phyloP scores from a whole-genome alignment of 108 stramenopile genomes.

The Fragilaria crotonensis region DNA sequence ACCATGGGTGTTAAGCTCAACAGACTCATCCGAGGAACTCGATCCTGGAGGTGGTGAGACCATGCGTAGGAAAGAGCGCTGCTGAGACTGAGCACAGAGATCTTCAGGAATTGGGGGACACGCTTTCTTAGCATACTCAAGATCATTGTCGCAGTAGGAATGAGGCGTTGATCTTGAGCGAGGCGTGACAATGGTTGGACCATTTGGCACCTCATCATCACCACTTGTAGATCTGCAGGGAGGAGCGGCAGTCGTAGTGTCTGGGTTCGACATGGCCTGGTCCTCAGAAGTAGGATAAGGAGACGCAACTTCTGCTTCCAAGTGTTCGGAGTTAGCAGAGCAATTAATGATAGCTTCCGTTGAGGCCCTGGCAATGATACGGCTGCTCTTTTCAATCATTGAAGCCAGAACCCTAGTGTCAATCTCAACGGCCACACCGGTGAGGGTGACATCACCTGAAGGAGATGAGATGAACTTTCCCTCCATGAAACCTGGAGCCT shows the following conservation, averaged over 20 bases:
- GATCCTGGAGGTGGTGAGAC: slow-evolving; percentile 11
- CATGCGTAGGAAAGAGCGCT: not conserved
- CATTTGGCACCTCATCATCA: too few species aligned
- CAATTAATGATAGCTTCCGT: slow-evolving; percentile 36
- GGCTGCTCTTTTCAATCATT: slow-evolving; percentile 71
- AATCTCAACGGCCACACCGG: slow-evolving; percentile 51
- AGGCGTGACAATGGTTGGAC: slow-evolving; percentile 23
- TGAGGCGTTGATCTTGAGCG: slow-evolving; percentile 16
- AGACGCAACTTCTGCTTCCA: not conserved
- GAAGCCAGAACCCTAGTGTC: slow-evolving; percentile 72
- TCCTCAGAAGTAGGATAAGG: not conserved
- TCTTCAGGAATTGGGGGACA: slow-evolving; percentile 11
- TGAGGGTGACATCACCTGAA: slow-evolving; percentile 33
- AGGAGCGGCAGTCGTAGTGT: not conserved
- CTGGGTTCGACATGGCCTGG: not conserved
- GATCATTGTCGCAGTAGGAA: slow-evolving; percentile 12
- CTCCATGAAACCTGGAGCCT: slow-evolving; percentile 69
- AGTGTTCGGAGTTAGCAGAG: not conserved
- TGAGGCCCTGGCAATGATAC: slow-evolving; percentile 57
- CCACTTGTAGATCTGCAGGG: slow-evolving; percentile 1
- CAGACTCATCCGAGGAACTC: slow-evolving; percentile 8
- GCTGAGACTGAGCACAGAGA: not conserved
- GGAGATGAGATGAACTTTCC: slow-evolving; percentile 49
- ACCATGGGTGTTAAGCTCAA: slow-evolving; percentile 7
- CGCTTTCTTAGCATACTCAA: slow-evolving; percentile 6